Evolutionary conservation across 768 basidiomycete species (phyloP).

Genomic region (Dentipellis sp.): DNA sequence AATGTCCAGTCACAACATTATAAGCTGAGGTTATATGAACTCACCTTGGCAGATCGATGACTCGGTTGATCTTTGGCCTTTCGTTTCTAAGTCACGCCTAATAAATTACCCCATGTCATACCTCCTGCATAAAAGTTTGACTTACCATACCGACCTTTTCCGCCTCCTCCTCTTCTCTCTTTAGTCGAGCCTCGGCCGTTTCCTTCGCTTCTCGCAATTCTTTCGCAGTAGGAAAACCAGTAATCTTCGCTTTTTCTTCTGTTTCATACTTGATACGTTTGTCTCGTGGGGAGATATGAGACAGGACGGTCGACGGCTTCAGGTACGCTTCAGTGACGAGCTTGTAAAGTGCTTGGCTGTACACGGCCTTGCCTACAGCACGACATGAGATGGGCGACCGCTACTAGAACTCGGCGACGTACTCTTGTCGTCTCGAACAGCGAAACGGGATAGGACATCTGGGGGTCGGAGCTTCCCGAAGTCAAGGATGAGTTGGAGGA

Average conservation of each 20-base stretch:
- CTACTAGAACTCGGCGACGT: not conserved
- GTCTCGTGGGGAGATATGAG: conserved; percentile 74
- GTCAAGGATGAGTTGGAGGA: conserved; percentile 69
- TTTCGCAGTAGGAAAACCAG: conserved; percentile 73
- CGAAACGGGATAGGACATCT: conserved; percentile 51
- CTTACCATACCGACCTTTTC: conserved; percentile 68
- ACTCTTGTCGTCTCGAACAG: conserved; percentile 53
- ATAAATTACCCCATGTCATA: conserved; percentile 3
- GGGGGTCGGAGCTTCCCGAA: conserved; percentile 79
- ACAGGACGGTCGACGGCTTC: conserved; percentile 68
- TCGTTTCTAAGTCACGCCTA: conserved; percentile 42
- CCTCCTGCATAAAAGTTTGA: not conserved
- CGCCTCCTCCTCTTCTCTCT: conserved; percentile 63
- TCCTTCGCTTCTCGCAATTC: conserved; percentile 68
- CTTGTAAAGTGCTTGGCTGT: conserved; percentile 54
- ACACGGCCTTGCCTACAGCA: conserved; percentile 29
- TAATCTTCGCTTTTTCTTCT: conserved; percentile 67
- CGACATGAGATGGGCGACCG: conserved; percentile 10
- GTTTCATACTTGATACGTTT: conserved; percentile 72
- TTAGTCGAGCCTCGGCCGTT: conserved; percentile 50
- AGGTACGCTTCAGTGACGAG: conserved; percentile 70
- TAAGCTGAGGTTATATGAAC: not conserved
- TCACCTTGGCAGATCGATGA: conserved; percentile 47
- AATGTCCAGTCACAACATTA: not conserved
- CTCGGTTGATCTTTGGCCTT: conserved; percentile 42